Base-by-base conservation (phyloP, 768 basidiomycete species). In the Mycena haematopus region DNA sequence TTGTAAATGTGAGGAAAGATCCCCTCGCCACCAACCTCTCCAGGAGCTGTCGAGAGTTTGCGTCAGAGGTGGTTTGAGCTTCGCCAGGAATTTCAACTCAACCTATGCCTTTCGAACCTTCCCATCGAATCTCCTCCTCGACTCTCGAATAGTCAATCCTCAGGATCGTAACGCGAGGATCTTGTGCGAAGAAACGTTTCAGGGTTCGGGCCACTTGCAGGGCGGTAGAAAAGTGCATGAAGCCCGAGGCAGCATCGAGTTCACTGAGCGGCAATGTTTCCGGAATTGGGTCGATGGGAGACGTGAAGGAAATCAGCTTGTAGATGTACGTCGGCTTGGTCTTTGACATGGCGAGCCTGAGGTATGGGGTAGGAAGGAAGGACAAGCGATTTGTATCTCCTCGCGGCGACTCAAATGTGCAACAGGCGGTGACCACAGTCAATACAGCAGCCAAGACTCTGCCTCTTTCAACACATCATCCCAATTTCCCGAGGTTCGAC, bases 311-410 rank as follows among this genome's bases (percentile, higher is more conserved):
- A 33, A 88, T 72, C 62, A 90, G 80, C 67, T 89, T 90, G 78
- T 89, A 90, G 65, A 89, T 58, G 72, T 86, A 87, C 3, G 76
- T 80, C 6, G 85, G 87, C 19, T 52, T 80, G 4, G 85, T 86
- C 14, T 51, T 65, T 6, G 72, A 67, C 66, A 73, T 70, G 47
- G 68, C 22, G 25, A 44, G 13, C 19, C 10, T 4, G n/a, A 17
- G 15, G 6, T 13, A 38, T 31, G 29, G 29, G 29, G 15, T 49
- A 31, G 50, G 25, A 42, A 3, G 13, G 33, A 46, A 51, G 33
- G 40, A 38, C 11, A 45, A 11, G 10, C 13, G 22, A 17, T 24
- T 45, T 10, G n/a, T n/a, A n/a, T n/a, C n/a, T n/a, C n/a, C n/a
- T n/a, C n/a, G n/a, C n/a, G n/a, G n/a, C n/a, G n/a, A 24, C 40